phyloP scores from a whole-genome alignment of 2,329 filamentous ascomycete species.

The Aspergillus uvarum region DNA sequence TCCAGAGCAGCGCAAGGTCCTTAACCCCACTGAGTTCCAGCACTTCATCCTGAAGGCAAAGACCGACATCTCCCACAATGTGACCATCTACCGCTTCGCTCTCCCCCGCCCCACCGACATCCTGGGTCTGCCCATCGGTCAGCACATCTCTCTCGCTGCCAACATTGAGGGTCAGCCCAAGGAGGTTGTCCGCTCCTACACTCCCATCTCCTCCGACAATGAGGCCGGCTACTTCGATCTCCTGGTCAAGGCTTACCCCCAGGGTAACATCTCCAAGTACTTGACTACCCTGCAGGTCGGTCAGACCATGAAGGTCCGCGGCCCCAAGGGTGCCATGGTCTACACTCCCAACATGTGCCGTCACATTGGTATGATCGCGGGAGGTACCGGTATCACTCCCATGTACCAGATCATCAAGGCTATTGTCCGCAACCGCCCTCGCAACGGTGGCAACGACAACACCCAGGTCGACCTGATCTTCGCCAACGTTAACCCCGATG shows the following conservation, averaged over 20 bases:
- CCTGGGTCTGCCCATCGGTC: conserved; percentile 94
- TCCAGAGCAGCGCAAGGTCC: conserved; percentile 72
- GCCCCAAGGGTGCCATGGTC: conserved; percentile 96
- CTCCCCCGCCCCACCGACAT: conserved; percentile 76
- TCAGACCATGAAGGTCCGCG: conserved; percentile 83
- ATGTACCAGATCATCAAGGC: conserved; percentile 97
- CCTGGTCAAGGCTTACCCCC: conserved; percentile 95
- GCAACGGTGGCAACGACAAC: conserved; percentile 67
- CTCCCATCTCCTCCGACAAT: conserved; percentile 85
- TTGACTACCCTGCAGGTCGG: conserved; percentile 80
- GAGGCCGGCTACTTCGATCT: conserved; percentile 92
- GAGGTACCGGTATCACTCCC: conserved; percentile 94
- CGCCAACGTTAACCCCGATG: conserved; percentile 89
- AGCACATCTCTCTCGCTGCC: conserved; percentile 96
- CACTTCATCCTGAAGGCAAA: conserved; percentile 92
- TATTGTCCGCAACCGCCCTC: conserved; percentile 72
- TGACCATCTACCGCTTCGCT: conserved; percentile 94
- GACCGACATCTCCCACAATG: conserved; percentile 95
- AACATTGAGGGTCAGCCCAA: conserved; percentile 73
- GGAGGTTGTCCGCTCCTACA: conserved; percentile 89
- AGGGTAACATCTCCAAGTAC: conserved; percentile 94
- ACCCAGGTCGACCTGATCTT: conserved; percentile 95
- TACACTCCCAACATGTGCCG: conserved; percentile 97
- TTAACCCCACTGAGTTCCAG: conserved; percentile 86
- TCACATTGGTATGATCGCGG: conserved; percentile 96